Evolutionary conservation across 148 eudicot genomes (phyloP), one percentile per base, ranked within the genome.

Genomic region (Spergularia bocconei): DNA sequence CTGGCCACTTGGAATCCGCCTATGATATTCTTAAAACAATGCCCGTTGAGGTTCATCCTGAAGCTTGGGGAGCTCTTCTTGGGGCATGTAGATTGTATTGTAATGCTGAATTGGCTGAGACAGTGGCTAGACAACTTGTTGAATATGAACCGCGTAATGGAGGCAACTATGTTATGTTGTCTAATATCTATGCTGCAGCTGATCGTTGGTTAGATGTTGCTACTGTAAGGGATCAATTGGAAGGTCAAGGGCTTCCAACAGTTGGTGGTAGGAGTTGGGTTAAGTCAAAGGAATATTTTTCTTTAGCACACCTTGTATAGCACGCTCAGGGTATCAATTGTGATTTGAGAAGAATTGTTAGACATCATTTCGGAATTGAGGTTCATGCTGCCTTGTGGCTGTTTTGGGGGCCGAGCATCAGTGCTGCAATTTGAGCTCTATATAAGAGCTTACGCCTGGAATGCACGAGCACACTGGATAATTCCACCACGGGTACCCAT

Each of bases 41-140:
- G 89, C 91, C 92, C 7, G 64, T 83, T 61, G 84, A 82, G 62
- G 80, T 82, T 29, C 86, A 86, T 83, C 87, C 84, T 50, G 88
- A 88, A 79, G 85, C 89, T 4, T 91, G 93, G 97, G 90, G 93
- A 20, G 86, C 97, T 20, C 90, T 91, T 83, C 91, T 91, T 68
- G 90, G 87, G 79, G 91, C 93, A 47, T 91, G 93, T 84, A 79
- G 78, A 63, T 67, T 89, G 73, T 86, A 91, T 51, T 55, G 84
- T 60, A 81, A 89, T 68, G 38, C 77, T 48, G 84, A 84, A 53
- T 75, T 91, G 52, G 93, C 84, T 7, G 87, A 87, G 80, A 52
- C 75, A 47, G 83, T 88, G 1, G 93, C 89, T 29, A 71, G 52
- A 55, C 80, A 76, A 36, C 84, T 91, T 48, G 67, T 80, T 69